Conservation (phyloP, 1,284 basidiomycete genomes). For the Naganishia sp. region DNA sequence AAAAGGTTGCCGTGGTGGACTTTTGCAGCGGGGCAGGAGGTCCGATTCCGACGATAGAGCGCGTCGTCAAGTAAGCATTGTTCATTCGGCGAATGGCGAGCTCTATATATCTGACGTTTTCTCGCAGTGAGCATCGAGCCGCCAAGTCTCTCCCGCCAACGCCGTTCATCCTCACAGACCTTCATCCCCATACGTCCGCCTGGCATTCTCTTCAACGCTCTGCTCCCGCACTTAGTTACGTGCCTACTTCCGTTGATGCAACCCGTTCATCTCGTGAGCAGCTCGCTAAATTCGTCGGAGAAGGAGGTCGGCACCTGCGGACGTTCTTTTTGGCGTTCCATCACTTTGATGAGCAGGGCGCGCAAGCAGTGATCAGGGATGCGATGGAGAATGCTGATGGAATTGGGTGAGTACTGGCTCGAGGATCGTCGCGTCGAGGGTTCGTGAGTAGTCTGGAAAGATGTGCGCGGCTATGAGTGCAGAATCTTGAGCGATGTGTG, state of each 20-base stretch:
- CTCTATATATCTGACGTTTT: not conserved
- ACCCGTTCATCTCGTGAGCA: conserved; percentile 34
- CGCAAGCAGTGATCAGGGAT: conserved; percentile 42
- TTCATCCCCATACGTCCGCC: conserved; percentile 32
- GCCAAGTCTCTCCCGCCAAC: conserved; percentile 18
- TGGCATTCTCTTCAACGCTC: conserved; percentile 23
- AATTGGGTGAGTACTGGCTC: conserved; percentile 40
- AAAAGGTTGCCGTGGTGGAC: conserved; percentile 41
- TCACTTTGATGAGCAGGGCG: conserved; percentile 45
- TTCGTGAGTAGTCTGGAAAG: too few species aligned
- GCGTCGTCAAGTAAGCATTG: conserved; percentile 43
- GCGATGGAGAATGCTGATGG: conserved; percentile 45
- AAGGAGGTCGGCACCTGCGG: conserved; percentile 34
- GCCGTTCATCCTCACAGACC: conserved; percentile 32
- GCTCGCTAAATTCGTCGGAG: conserved; percentile 9
- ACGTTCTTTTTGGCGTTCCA: conserved; percentile 50
- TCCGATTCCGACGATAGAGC: conserved; percentile 42
- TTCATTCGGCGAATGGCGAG: too few species aligned
- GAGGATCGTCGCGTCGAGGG: too few species aligned
- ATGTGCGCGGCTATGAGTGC: too few species aligned
- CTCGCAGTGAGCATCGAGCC: conserved; percentile 21
- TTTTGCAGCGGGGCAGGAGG: conserved; percentile 49
- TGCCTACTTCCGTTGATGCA: conserved; percentile 42
- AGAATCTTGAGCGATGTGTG: too few species aligned
- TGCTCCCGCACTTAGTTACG: conserved; percentile 37